Evolutionary conservation across 257 asterid genomes (phyloP).

Genomic region (Solanum rostratum): DNA sequence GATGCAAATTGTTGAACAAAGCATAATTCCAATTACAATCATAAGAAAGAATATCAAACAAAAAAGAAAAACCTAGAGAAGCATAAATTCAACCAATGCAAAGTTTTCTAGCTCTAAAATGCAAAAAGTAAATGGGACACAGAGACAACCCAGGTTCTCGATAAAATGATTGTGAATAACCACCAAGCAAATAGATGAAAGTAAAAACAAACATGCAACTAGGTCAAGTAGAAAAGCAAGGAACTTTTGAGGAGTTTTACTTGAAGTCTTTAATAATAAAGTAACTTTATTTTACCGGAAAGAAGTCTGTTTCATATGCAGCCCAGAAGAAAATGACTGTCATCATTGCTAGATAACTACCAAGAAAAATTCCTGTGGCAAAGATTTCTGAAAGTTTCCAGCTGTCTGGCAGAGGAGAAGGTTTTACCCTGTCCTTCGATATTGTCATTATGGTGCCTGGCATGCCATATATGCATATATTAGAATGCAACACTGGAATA

Average conservation of each 20-base stretch:
- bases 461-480: neutral
- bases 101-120: neutral
- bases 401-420: conserved; percentile 28
- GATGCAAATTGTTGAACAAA: neutral
- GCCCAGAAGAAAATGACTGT: too few relatives aligned
- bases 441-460: conserved; percentile 28
- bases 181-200: neutral
- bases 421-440: conserved; percentile 26
- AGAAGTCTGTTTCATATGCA: too few relatives aligned
- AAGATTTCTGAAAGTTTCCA: conserved; percentile 23
- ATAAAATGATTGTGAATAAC: too few relatives aligned
- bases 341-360: conserved; percentile 3
- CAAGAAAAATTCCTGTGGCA: conserved; percentile 11
- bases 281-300: too few relatives aligned
- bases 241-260: too few relatives aligned
- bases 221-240: too few relatives aligned
- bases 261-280: too few relatives aligned
- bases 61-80: neutral
- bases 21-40: neutral
- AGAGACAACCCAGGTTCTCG: neutral
- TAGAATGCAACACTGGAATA: neutral
- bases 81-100: neutral
- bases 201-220: too few relatives aligned
- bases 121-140: neutral
- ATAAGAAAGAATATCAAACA: neutral